phyloP scores from a whole-genome alignment of 495 filamentous ascomycete species.

The Tetracladium setigerum region DNA sequence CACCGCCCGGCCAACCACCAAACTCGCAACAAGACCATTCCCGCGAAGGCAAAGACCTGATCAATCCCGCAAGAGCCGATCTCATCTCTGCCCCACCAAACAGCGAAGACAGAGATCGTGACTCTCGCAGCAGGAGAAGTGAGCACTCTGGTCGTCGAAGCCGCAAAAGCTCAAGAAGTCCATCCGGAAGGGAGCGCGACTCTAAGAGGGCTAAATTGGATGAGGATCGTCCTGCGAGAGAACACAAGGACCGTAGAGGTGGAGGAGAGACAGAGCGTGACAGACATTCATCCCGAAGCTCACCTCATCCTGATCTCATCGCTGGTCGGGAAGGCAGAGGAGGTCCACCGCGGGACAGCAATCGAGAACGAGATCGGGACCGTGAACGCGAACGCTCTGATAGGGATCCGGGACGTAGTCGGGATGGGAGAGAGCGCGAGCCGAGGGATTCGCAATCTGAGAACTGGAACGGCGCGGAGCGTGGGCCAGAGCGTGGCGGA shows the following conservation, averaged over 20 bases:
- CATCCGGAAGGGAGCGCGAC: constrained; percentile 24
- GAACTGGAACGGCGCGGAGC: constrained; percentile 5
- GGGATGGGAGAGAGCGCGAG: constrained; percentile 14
- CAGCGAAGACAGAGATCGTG: constrained; percentile 25
- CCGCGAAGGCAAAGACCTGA: constrained; percentile 2
- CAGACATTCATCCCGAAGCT: constrained; percentile 5
- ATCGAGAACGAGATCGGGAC: constrained; percentile 24
- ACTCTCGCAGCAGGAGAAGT: constrained; percentile 17
- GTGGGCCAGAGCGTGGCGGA: constrained; percentile 1
- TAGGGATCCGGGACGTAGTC: constrained; percentile 4
- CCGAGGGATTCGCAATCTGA: constrained; percentile 11
- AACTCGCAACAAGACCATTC: not conserved
- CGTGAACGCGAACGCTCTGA: constrained; percentile 21
- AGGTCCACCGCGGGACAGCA: constrained; percentile 17
- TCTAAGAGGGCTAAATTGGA: constrained; percentile 12
- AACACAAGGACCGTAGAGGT: constrained; percentile 23
- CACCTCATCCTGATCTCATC: constrained; percentile 13
- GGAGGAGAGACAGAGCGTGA: constrained; percentile 24
- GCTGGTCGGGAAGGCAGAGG: constrained; percentile 21
- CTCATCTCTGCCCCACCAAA: constrained; percentile 22
- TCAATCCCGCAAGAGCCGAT: constrained; percentile 17
- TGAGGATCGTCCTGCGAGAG: constrained; percentile 19
- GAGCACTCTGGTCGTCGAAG: constrained; percentile 23
- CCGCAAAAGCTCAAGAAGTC: constrained; percentile 26
- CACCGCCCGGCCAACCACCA: constrained; percentile 9